Percentiles rank a stretch among this genome's conserved stretches.
These are phyloP conservation scores for Serendipita sp. DNA, from an alignment of 1,284 basidiomycete genomes.

Conservation along the genomic window DNA sequence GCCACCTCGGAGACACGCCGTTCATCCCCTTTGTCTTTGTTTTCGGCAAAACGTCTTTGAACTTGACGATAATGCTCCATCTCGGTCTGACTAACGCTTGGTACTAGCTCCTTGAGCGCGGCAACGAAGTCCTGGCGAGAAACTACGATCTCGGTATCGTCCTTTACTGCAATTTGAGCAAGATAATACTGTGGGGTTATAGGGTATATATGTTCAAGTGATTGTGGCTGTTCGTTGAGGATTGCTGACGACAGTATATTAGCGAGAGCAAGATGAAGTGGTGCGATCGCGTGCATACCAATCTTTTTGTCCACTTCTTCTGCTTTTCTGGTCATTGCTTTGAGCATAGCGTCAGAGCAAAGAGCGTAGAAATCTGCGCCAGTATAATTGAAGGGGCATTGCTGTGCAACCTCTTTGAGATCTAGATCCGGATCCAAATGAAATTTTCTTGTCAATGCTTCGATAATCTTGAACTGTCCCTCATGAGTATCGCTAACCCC, in stretches of 20 bases:
- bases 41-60: slow-evolving; percentile 52
- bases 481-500: slow-evolving; percentile 82
- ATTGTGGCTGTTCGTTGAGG: slow-evolving; percentile 32
- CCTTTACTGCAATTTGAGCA: slow-evolving; percentile 61
- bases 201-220: slow-evolving; percentile 45
- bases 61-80: slow-evolving; percentile 76
- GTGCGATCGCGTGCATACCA: slow-evolving; percentile 25
- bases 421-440: slow-evolving; percentile 58
- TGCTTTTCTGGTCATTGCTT: slow-evolving; percentile 86
- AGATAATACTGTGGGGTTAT: slow-evolving; percentile 89
- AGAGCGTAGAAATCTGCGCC: slow-evolving; percentile 98
- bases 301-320: slow-evolving; percentile 62
- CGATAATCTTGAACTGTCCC: slow-evolving; percentile 77
- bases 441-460: slow-evolving; percentile 89
- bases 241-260: slow-evolving; percentile 24
- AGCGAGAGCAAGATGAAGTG: background rate
- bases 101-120: slow-evolving; percentile 65
- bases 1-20: background rate
- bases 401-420: slow-evolving; percentile 52
- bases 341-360: slow-evolving; percentile 91
- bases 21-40: background rate
- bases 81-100: slow-evolving; percentile 80
- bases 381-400: slow-evolving; percentile 86
- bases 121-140: slow-evolving; percentile 57
- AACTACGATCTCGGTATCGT: slow-evolving; percentile 69